Conservation (phyloP, 2,329 filamentous ascomycete species). For the Aspergillus floridensis region DNA sequence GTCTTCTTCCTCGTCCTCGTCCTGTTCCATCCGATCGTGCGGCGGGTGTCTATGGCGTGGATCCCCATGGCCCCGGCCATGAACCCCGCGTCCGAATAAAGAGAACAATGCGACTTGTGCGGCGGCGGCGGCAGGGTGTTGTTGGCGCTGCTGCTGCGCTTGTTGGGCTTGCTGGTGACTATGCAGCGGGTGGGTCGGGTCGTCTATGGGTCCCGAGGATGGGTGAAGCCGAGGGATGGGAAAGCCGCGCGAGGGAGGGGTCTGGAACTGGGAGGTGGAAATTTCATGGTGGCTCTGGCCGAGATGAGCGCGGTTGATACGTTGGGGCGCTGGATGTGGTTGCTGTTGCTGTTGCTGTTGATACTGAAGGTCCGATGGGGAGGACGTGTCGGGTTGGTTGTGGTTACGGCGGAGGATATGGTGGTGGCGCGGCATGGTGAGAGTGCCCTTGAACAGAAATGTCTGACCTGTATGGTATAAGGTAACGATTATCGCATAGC, state of each 20-base stretch:
- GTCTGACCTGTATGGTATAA: too few relatives aligned
- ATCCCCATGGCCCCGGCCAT: constrained; percentile 2
- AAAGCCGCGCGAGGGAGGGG: constrained; percentile 30
- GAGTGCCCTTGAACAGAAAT: too few relatives aligned
- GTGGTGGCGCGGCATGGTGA: constrained; percentile 24
- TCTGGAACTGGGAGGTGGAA: constrained; percentile 30
- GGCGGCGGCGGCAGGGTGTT: constrained; percentile 11
- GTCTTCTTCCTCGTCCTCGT: constrained; percentile 16
- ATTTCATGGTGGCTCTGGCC: constrained; percentile 9
- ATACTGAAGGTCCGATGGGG: neutral
- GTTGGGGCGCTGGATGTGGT: constrained; percentile 11
- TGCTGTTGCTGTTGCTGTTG: neutral
- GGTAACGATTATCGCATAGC: neutral
- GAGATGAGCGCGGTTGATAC: constrained; percentile 12
- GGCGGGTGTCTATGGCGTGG: neutral
- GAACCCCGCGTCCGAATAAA: constrained; percentile 17
- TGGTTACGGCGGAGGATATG: constrained; percentile 8
- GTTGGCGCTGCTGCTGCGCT: neutral
- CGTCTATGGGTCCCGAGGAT: constrained; percentile 27
- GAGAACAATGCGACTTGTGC: constrained; percentile 25
- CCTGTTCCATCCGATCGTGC: neutral
- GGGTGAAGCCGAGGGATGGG: constrained; percentile 28
- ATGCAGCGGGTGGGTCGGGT: constrained; percentile 22
- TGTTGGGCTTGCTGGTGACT: neutral
- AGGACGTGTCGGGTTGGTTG: constrained; percentile 2